Evolutionary conservation across 768 basidiomycete species (phyloP).

Genomic region (Boletus edulis): DNA sequence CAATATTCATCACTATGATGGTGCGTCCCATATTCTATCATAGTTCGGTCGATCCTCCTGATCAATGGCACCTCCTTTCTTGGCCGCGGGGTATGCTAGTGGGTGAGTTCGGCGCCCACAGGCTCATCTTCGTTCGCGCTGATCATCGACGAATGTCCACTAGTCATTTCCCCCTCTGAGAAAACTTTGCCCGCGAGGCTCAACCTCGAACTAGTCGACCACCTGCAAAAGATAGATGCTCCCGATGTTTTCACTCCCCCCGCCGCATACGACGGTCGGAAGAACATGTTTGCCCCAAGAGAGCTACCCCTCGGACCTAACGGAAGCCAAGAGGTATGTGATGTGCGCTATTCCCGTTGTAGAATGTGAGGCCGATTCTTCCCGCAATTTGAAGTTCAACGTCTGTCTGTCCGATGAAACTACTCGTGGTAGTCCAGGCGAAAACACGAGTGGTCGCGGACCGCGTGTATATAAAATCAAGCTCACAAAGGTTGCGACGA

Average conservation of each 20-base stretch:
- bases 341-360: background rate
- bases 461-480: conserved; percentile 69
- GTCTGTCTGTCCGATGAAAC: conserved; percentile 48
- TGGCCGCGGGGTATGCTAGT: conserved; percentile 13
- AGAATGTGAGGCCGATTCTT: conserved; percentile 1
- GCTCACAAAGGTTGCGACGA: conserved; percentile 55
- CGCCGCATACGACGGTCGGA: conserved; percentile 76
- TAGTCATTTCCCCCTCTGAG: conserved; percentile 67
- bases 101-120: conserved; percentile 10
- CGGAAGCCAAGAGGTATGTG: conserved; percentile 50
- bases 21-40: conserved; percentile 44
- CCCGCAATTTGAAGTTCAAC: conserved; percentile 47
- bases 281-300: conserved; percentile 67
- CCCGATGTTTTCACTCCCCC: conserved; percentile 70
- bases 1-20: conserved; percentile 77
- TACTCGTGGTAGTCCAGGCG: conserved; percentile 30
- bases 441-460: conserved; percentile 35
- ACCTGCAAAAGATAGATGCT: conserved; percentile 55
- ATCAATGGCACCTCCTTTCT: conserved; percentile 12
- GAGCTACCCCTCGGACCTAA: conserved; percentile 57
- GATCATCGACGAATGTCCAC: conserved; percentile 11
- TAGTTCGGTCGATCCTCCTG: conserved; percentile 14
- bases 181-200: conserved; percentile 63
- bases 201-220: conserved; percentile 68
- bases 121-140: background rate